Percentiles rank a stretch among this genome's conserved stretches.
Evolutionary conservation across 108 stramenopile species (phyloP).

Genomic region (Discostella stelligeroides): DNA sequence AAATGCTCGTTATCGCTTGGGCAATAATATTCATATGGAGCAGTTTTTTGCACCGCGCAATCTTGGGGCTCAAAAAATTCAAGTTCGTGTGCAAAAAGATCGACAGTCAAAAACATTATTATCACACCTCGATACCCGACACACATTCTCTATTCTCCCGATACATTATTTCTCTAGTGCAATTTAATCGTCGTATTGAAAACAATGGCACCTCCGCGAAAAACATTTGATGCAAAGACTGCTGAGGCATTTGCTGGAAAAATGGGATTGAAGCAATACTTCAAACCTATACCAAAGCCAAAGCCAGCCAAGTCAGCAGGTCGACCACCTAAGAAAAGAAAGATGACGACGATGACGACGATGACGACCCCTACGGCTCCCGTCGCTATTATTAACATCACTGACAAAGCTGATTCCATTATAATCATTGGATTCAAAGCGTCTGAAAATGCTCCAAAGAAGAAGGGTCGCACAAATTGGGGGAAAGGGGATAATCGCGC

Average conservation of each 20-base stretch:
- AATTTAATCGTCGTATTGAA: too few relatives aligned
- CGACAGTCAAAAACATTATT: too few relatives aligned
- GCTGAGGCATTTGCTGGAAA: neutral
- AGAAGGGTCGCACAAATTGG: slow-evolving; percentile 4
- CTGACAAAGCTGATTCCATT: neutral
- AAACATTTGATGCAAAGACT: slow-evolving; percentile 9
- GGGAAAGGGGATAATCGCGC: neutral
- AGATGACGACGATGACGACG: neutral
- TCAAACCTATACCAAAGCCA: slow-evolving; percentile 1
- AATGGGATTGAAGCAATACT: neutral
- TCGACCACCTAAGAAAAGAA: slow-evolving; percentile 2
- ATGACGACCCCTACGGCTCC: neutral
- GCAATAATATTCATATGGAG: neutral
- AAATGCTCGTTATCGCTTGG: neutral
- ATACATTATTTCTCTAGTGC: too few relatives aligned
- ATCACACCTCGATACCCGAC: too few relatives aligned
- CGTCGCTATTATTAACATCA: neutral
- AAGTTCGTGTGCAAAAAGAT: neutral
- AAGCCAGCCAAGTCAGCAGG: neutral
- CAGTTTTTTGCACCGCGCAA: neutral
- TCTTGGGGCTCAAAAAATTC: neutral
- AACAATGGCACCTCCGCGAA: neutral
- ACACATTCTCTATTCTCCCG: too few relatives aligned
- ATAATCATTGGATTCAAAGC: neutral
- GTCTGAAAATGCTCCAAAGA: slow-evolving; percentile 1